Evolutionary conservation across 768 basidiomycete species (phyloP).

Genomic region (Agaricus blazei): DNA sequence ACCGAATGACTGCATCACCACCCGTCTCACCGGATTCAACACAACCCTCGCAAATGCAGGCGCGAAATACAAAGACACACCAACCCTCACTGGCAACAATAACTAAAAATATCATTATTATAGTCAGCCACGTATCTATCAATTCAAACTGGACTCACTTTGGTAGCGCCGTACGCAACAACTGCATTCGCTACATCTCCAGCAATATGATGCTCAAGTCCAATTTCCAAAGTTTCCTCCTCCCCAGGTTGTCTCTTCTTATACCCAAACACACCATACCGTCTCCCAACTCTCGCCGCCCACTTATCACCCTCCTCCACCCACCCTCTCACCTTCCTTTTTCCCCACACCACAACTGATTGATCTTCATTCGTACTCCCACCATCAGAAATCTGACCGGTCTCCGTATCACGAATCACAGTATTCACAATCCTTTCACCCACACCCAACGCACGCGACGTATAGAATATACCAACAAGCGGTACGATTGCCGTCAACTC

Average conservation of each 20-base stretch:
- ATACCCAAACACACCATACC: conserved; percentile 81
- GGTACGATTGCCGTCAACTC: conserved; percentile 81
- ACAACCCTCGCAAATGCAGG: conserved; percentile 66
- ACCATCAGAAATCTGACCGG: background rate
- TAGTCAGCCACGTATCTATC: background rate
- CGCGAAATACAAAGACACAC: conserved; percentile 63
- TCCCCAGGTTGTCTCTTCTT: conserved; percentile 41
- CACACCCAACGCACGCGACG: conserved; percentile 57
- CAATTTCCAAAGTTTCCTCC: conserved; percentile 18
- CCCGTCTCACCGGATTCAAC: conserved; percentile 56
- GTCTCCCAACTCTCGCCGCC: conserved; percentile 63
- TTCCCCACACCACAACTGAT: conserved; percentile 32
- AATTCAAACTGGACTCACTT: conserved; percentile 39
- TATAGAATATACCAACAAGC: conserved; percentile 68
- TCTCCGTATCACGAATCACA: conserved; percentile 20
- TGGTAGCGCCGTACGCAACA: conserved; percentile 75
- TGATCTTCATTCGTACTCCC: background rate
- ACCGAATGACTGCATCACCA: conserved; percentile 27
- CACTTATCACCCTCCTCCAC: conserved; percentile 72
- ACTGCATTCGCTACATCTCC: conserved; percentile 81
- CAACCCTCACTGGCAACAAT: conserved; percentile 68
- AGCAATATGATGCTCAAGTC: conserved; percentile 40
- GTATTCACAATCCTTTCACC: conserved; percentile 59
- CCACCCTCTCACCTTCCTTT: conserved; percentile 48
- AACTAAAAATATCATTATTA: conserved; percentile 40